A percentile compares a stretch with the other conserved stretches of the same genome.
These are phyloP conservation scores for Apiospora arundinis DNA, from an alignment of 2,329 filamentous ascomycete species.

Conservation along the genomic window DNA sequence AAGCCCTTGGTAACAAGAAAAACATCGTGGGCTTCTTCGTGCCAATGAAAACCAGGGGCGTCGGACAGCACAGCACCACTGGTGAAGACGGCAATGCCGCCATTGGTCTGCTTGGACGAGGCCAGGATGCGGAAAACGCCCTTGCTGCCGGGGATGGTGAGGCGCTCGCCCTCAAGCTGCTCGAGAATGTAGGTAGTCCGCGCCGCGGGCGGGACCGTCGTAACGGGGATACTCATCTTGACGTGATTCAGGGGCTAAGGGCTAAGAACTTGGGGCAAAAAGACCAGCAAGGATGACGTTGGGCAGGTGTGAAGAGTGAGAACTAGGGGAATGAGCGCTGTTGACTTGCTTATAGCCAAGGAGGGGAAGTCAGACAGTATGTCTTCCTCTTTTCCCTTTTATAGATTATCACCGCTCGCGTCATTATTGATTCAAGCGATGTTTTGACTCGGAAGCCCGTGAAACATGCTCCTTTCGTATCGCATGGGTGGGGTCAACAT, in stretches of 20 bases:
- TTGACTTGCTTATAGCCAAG: no score
- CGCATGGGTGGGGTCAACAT: no score
- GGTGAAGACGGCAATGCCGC: conserved; percentile 56
- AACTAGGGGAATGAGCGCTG: no score
- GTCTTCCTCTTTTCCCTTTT: no score
- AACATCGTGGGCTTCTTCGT: conserved; percentile 62
- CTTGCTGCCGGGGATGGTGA: conserved; percentile 59
- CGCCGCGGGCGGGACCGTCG: conserved; percentile 43
- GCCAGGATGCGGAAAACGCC: conserved; percentile 57
- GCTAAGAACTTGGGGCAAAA: no score
- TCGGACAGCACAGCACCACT: conserved; percentile 54
- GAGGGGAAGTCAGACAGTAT: no score
- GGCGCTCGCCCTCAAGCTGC: conserved; percentile 56
- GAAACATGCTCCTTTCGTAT: no score
- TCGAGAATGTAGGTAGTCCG: conserved; percentile 52
- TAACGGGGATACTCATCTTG: conserved; percentile 42
- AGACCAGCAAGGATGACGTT: no score
- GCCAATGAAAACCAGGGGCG: conserved; percentile 61
- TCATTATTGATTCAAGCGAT: no score
- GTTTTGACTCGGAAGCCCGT: no score
- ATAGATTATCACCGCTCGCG: no score
- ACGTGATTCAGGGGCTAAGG: not conserved
- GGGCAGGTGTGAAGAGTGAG: no score
- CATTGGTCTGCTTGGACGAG: conserved; percentile 57
- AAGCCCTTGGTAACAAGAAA: conserved; percentile 62